These are phyloP conservation scores for Boletus smithii DNA, from an alignment of 1,284 basidiomycete genomes.

Conservation along the genomic window DNA sequence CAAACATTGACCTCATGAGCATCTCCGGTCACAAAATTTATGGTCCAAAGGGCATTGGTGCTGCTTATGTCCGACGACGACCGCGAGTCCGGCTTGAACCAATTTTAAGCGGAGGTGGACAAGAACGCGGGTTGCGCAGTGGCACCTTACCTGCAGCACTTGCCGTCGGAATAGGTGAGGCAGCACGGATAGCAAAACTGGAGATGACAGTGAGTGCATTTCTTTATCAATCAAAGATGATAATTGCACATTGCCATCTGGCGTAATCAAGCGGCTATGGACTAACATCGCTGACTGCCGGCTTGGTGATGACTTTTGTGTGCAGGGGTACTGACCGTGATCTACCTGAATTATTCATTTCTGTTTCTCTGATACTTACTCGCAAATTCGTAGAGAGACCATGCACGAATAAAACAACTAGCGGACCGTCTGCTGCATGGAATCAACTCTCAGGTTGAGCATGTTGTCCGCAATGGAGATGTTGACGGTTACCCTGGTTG, in stretches of 20 bases:
- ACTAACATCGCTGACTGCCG: slow-evolving; percentile 32
- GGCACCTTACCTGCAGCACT: slow-evolving; percentile 92
- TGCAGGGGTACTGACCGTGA: slow-evolving; percentile 87
- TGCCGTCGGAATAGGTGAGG: slow-evolving; percentile 93
- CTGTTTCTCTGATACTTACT: slow-evolving; percentile 10
- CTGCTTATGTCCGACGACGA: slow-evolving; percentile 89
- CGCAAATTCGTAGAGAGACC: slow-evolving; percentile 65
- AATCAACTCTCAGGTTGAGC: slow-evolving; percentile 82
- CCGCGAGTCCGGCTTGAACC: slow-evolving; percentile 95
- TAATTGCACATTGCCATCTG: slow-evolving; percentile 37
- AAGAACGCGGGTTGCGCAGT: slow-evolving; percentile 93
- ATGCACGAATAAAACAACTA: slow-evolving; percentile 71
- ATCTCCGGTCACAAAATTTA: slow-evolving; percentile 98
- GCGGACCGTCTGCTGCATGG: slow-evolving; percentile 81
- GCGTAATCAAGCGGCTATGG: slow-evolving; percentile 38
- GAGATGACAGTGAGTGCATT: slow-evolving; percentile 84
- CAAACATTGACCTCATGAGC: slow-evolving; percentile 94
- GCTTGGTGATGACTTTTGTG: slow-evolving; percentile 61
- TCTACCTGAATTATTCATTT: slow-evolving; percentile 12
- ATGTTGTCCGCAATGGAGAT: slow-evolving; percentile 95
- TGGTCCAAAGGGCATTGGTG: slow-evolving; percentile 96
- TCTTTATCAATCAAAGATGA: slow-evolving; percentile 46
- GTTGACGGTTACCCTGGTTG: slow-evolving; percentile 86
- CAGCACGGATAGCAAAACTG: slow-evolving; percentile 84
- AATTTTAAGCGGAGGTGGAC: slow-evolving; percentile 93